A percentile compares a stretch with the other conserved stretches of the same genome.
Conservation (phyloP, 2,329 filamentous ascomycete species). For the Sporothrix curviconia region DNA sequence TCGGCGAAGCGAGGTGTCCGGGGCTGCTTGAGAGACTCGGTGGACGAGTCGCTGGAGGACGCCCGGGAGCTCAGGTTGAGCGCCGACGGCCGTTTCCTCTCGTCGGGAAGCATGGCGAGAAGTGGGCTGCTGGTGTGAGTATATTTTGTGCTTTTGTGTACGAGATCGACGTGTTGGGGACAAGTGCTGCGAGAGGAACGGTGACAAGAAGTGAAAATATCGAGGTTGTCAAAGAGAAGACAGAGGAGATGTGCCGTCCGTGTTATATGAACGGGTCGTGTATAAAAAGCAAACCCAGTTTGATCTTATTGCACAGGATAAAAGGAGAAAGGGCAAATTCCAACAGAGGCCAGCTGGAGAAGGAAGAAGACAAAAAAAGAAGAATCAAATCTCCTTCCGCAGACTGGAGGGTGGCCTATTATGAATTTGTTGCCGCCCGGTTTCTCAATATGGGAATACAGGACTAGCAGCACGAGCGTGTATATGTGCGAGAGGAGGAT, state of each 20-base stretch:
- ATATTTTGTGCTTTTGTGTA: constrained; percentile 18
- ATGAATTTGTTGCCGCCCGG: constrained; percentile 42
- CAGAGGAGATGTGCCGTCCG: neutral
- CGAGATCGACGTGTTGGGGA: constrained; percentile 20
- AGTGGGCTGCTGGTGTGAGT: neutral
- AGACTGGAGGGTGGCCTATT: constrained; percentile 40
- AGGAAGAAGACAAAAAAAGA: constrained; percentile 38
- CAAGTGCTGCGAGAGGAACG: constrained; percentile 3
- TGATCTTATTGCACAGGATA: constrained; percentile 27
- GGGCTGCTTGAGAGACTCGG: constrained; percentile 57
- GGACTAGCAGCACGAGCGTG: constrained; percentile 23
- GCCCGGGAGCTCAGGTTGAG: constrained; percentile 48
- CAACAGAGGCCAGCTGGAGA: constrained; percentile 22
- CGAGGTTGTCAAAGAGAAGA: constrained; percentile 13
- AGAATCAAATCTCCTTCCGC: constrained; percentile 17
- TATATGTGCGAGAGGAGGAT: constrained; percentile 17
- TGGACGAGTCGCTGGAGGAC: constrained; percentile 45
- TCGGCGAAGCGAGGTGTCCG: constrained; percentile 75
- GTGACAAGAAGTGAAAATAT: constrained; percentile 1
- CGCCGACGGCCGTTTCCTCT: constrained; percentile 51
- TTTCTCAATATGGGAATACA: neutral
- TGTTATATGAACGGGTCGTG: constrained; percentile 17
- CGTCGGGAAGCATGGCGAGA: constrained; percentile 34
- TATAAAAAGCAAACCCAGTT: constrained; percentile 27
- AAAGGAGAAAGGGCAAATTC: constrained; percentile 28